Evolutionary conservation across 2,329 filamentous ascomycete species (phyloP), one percentile per base, ranked within the genome.

Genomic region (Fusarium circinatum): DNA sequence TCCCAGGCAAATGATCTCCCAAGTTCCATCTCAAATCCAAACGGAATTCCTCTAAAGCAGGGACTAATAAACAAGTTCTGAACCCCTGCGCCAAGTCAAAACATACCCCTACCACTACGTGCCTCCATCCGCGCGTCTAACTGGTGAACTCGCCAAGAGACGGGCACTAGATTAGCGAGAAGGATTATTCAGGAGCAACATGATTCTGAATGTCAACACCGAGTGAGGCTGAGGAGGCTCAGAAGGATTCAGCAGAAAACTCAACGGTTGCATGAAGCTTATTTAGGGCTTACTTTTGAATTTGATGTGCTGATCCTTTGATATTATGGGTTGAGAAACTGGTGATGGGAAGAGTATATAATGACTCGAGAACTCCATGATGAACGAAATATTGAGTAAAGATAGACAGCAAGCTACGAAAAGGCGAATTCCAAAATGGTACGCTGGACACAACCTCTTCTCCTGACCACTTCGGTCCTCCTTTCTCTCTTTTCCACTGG

Each of bases 61-160:
- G 12, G 34, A 36, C n/a, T 32, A 6, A 51, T 32, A 12, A 36
- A 24, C 10, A 41, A 24, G 26, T 26, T 26, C 26, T 26, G 26
- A 26, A 26, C 26, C 52, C 52, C 30, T 39, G 39, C 20, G 6
- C 13, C 15, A 51, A 41, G 26, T 41, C 22, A 52, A 55, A 68
- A 62, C 44, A 67, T 11, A 55, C 48, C 65, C 65, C 36, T 65
- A 41, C 45, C 54, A 26, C 20, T 45, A 32, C 65, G 65, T 68
- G 65, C 41, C 11, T 24, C 18, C 5, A 58, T 59, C n/a, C 26
- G 10, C 30, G 15, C 36, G n/a, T 65, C 36, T 65, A 38, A 68
- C 54, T 68, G 65, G 65, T 39, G 61, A 41, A 34, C 24, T 22
- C 15, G 54, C 34, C 24, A 55, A 55, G 41, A 38, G 13, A 41